Conservation (phyloP, 768 basidiomycete genomes). For the Mycena chlorophos region DNA sequence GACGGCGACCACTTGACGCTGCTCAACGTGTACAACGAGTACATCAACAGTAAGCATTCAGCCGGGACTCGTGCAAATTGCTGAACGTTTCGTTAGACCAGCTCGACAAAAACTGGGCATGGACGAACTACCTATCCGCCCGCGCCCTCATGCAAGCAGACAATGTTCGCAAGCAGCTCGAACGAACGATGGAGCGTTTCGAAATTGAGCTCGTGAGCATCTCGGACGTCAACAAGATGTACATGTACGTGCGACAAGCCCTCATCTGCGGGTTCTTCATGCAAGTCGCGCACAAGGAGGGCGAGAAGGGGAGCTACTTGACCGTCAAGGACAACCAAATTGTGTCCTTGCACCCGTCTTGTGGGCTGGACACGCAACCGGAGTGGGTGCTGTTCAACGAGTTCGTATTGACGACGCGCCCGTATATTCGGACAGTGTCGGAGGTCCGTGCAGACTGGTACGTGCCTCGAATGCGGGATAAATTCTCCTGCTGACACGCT, state of each 20-base stretch:
- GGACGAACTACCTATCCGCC: constrained; percentile 83
- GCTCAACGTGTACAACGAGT: constrained; percentile 94
- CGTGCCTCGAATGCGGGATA: constrained; percentile 19
- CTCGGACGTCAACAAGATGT: constrained; percentile 68
- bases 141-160: constrained; percentile 88
- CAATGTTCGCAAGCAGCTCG: constrained; percentile 87
- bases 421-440: constrained; percentile 89
- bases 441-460: constrained; percentile 88
- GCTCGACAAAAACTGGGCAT: constrained; percentile 84
- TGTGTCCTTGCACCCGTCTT: constrained; percentile 81
- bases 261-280: constrained; percentile 95
- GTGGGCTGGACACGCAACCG: constrained; percentile 82
- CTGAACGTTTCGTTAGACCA: constrained; percentile 48
- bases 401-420: constrained; percentile 87
- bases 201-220: constrained; percentile 76
- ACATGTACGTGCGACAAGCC: constrained; percentile 73
- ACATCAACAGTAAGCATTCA: constrained; percentile 65
- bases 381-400: constrained; percentile 95
- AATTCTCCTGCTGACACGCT: constrained; percentile 2
- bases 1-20: constrained; percentile 96
- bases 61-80: background rate
- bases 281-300: constrained; percentile 95
- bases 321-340: constrained; percentile 97
- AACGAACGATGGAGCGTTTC: constrained; percentile 88
- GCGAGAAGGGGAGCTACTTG: constrained; percentile 82